phyloP scores from a whole-genome alignment of 371 early-diverging fungal species.

The Apophysomyces trapeziformis region DNA sequence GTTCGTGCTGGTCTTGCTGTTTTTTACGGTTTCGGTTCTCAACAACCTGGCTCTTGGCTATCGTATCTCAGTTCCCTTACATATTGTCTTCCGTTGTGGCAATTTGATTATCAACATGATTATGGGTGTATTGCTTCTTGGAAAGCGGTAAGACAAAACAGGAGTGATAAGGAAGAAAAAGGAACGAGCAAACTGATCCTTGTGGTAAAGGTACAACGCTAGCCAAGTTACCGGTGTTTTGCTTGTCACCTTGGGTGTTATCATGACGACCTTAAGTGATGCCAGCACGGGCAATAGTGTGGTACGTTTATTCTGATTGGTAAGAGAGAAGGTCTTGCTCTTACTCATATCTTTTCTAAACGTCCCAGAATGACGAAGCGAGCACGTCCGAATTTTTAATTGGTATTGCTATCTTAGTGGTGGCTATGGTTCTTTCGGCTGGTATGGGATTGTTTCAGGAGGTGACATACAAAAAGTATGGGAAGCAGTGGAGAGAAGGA shows the following conservation, averaged over 20 bases:
- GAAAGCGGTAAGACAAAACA: slow-evolving; percentile 58
- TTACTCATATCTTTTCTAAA: background rate
- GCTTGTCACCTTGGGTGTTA: slow-evolving; percentile 81
- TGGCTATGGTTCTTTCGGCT: slow-evolving; percentile 80
- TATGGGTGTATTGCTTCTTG: slow-evolving; percentile 72
- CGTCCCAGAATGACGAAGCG: slow-evolving; percentile 21
- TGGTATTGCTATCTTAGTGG: slow-evolving; percentile 73
- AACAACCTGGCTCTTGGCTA: slow-evolving; percentile 86
- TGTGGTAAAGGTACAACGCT: slow-evolving; percentile 21
- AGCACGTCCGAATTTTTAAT: slow-evolving; percentile 63
- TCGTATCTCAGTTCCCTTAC: slow-evolving; percentile 83
- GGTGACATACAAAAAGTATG: slow-evolving; percentile 76
- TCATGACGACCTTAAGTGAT: slow-evolving; percentile 66
- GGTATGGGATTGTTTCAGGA: slow-evolving; percentile 87
- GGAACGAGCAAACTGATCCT: background rate
- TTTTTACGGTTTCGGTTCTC: slow-evolving; percentile 76
- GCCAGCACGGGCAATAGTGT: slow-evolving; percentile 18
- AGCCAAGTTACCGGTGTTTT: slow-evolving; percentile 63
- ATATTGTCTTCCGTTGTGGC: slow-evolving; percentile 89
- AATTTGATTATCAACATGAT: slow-evolving; percentile 86
- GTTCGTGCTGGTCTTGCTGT: slow-evolving; percentile 77
- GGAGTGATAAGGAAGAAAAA: background rate
- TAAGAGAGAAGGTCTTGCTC: background rate
- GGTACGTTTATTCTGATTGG: background rate
- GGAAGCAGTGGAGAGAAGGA: slow-evolving; percentile 89